Base-by-base conservation (phyloP, 106 monocot species). In the Dendrobium catenatum region DNA sequence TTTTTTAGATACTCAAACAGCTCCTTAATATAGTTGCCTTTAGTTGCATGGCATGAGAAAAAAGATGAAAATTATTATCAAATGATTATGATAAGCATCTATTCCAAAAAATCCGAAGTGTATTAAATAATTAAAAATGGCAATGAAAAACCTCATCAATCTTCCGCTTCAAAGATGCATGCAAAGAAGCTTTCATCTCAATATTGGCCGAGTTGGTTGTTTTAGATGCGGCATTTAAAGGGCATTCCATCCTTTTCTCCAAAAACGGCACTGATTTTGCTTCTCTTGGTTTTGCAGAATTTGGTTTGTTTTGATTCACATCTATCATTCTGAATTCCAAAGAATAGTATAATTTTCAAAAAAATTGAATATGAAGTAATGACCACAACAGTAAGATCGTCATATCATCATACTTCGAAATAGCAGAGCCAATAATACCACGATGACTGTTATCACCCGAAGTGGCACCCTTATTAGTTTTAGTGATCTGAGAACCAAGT, bases 91-190 rank as follows among this genome's bases (percentile, higher is more conserved):
- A 6, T 61, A 61, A 61, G 6, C 18, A 61, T 26, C 68, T 37
- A 70, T 15, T 37, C 15, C 9, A 33, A 70, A 70, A 70, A 70
- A 1, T 70, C 15, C 16, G 2, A 22, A 61, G 61, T n/a, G 61
- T n/a, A 37, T 70, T 6, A 70, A 37, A 5, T 37, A 70, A 70
- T 4, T 70, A 70, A 16, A 70, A 33, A 4, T 33, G 42, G n/a
- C 42, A 74, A 8, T 44, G 20, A 74, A 4, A 18, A n/a, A 92
- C 95, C 93, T 93, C 88, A 75, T 78, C 49, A 77, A 77, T 79
- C 80, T 93, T 96, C 77, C 91, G 80, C 84, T 91, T 96, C 80
- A 95, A 73, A 82, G 87, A 40, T 78, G 89, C 80, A 88, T 76
- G 81, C 5, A 78, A 75, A 48, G 73, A 79, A 66, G 78, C 64